These are phyloP conservation scores for Dendrothele bispora DNA, from an alignment of 768 basidiomycete genomes.

Conservation along the genomic window DNA sequence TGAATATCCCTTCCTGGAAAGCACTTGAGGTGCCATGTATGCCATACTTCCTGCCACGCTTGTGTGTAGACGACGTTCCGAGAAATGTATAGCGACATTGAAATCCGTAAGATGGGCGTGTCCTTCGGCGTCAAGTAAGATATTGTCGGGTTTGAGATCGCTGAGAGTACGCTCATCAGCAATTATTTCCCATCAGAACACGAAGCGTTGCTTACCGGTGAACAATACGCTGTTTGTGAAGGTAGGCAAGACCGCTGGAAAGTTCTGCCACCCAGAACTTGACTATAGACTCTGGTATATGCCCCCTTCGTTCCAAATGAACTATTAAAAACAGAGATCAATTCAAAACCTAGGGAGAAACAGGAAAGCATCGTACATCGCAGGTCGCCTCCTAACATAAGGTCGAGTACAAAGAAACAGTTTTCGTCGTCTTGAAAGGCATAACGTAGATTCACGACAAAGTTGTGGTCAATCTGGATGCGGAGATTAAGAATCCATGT, in stretches of 20 bases:
- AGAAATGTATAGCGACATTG: constrained; percentile 98
- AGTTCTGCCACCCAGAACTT: constrained; percentile 91
- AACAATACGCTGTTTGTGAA: constrained; percentile 90
- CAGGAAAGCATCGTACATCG: constrained; percentile 60
- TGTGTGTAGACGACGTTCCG: constrained; percentile 82
- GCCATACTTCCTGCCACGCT: constrained; percentile 98
- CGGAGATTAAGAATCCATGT: neutral
- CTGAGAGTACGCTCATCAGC: no score
- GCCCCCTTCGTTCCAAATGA: constrained; percentile 74
- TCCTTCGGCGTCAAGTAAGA: constrained; percentile 88
- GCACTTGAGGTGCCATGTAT: constrained; percentile 99
- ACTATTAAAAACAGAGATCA: constrained; percentile 44
- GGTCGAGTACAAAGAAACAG: constrained; percentile 96
- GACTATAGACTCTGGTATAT: constrained; percentile 70
- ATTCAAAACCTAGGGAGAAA: constrained; percentile 4
- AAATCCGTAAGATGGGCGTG: constrained; percentile 98
- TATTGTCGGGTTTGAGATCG: constrained; percentile 97
- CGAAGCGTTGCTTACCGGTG: constrained; percentile 67
- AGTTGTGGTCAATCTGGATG: constrained; percentile 87
- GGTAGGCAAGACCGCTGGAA: constrained; percentile 79
- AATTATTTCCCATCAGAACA: no score
- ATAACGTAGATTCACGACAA: constrained; percentile 87
- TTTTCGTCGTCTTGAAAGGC: constrained; percentile 98
- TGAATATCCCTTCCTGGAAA: constrained; percentile 88
- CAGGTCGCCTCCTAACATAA: constrained; percentile 95